These are phyloP conservation scores for Camellia oleifera DNA, from an alignment of 179 eudicot genomes.

Conservation along the genomic window DNA sequence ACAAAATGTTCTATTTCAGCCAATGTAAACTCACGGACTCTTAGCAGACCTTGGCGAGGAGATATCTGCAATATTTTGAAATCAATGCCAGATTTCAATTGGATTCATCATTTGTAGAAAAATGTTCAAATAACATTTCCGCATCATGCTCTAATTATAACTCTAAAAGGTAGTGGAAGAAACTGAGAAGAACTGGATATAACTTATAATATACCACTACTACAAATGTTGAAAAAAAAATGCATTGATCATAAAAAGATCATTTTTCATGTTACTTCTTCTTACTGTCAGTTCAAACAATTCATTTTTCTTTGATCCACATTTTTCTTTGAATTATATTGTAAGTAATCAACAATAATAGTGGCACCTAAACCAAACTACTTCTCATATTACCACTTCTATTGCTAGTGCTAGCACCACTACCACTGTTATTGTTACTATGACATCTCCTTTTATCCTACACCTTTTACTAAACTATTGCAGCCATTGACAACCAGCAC, in stretches of 20 bases:
- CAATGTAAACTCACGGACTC: slow-evolving; percentile 96
- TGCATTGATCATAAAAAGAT: neutral
- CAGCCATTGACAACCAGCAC: neutral
- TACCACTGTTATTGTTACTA: neutral
- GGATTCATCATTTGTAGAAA: neutral
- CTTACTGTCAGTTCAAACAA: neutral
- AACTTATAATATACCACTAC: neutral
- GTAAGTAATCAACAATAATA: neutral
- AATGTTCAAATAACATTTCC: neutral
- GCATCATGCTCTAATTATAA: neutral
- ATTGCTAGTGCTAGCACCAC: neutral
- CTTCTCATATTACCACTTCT: neutral
- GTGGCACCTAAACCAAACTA: neutral
- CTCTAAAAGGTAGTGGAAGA: neutral
- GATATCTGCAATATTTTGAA: slow-evolving; percentile 60
- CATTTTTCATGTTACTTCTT: neutral
- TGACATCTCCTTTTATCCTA: neutral
- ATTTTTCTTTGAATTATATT: neutral
- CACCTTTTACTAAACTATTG: neutral
- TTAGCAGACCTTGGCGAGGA: slow-evolving; percentile 93
- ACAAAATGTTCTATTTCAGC: slow-evolving; percentile 98
- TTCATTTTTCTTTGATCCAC: neutral
- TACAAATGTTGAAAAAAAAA: neutral
- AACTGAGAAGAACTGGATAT: neutral
- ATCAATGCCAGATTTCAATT: neutral